Evolutionary conservation across 2,329 filamentous ascomycete species (phyloP).

Genomic region (Emericellopsis cladophorae): DNA sequence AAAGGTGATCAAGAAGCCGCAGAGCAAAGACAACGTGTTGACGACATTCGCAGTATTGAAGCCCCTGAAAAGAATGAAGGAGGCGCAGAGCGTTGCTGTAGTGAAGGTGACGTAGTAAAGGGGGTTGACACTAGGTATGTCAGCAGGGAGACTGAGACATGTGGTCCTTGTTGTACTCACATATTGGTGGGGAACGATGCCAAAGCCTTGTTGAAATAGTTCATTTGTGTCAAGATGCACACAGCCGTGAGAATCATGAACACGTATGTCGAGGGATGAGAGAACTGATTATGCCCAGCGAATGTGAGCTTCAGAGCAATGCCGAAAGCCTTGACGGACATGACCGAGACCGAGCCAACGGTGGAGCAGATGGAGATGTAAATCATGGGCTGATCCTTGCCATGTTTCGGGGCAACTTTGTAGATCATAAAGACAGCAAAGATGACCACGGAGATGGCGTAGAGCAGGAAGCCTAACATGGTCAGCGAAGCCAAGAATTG

Average conservation of each 20-base stretch:
- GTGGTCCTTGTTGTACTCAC: slow-evolving; percentile 37
- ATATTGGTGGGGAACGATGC: slow-evolving; percentile 96
- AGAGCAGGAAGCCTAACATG: slow-evolving; percentile 69
- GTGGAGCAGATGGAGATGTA: slow-evolving; percentile 97
- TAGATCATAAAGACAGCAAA: slow-evolving; percentile 96
- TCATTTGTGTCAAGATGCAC: slow-evolving; percentile 98
- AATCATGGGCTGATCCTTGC: slow-evolving; percentile 90
- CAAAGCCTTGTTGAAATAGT: slow-evolving; percentile 98
- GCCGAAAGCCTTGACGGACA: slow-evolving; percentile 97
- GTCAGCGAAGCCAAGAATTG: slow-evolving; percentile 8
- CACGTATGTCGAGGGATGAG: slow-evolving; percentile 89
- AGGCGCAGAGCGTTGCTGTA: slow-evolving; percentile 83
- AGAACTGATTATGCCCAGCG: slow-evolving; percentile 87
- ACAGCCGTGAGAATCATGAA: slow-evolving; percentile 88
- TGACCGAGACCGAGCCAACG: slow-evolving; percentile 93
- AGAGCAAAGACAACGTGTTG: slow-evolving; percentile 84
- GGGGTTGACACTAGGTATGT: slow-evolving; percentile 68
- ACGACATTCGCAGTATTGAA: slow-evolving; percentile 92
- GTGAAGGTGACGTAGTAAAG: slow-evolving; percentile 98
- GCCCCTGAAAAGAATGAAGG: slow-evolving; percentile 88
- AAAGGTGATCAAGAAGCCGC: slow-evolving; percentile 90
- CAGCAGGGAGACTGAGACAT: slow-evolving; percentile 2
- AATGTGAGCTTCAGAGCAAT: slow-evolving; percentile 95
- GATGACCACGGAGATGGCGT: slow-evolving; percentile 64
- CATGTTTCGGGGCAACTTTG: slow-evolving; percentile 75